Conservation (phyloP, 257 asterid genomes). For the Fraxinus quadrangulata region DNA sequence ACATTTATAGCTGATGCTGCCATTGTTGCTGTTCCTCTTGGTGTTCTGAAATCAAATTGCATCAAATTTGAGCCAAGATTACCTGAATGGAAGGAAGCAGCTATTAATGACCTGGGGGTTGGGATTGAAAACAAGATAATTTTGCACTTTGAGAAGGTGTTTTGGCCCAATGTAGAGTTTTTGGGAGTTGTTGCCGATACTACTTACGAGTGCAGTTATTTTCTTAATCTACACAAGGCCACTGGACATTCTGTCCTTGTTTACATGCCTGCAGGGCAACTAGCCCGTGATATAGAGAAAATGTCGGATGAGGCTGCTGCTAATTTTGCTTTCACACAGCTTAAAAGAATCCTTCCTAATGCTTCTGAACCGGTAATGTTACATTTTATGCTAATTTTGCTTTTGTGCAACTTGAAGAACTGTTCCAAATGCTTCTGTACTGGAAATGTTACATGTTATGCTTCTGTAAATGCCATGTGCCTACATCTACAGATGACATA, state of each 20-base stretch:
- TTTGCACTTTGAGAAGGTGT: conserved; percentile 74
- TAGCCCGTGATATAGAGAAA: conserved; percentile 90
- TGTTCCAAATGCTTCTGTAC: not conserved
- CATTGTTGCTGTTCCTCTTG: conserved; percentile 80
- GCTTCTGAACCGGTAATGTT: conserved; percentile 78
- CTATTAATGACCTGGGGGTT: conserved; percentile 79
- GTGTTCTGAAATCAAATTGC: conserved; percentile 77
- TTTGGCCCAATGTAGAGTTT: conserved; percentile 98
- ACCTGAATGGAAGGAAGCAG: conserved; percentile 95
- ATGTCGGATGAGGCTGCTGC: conserved; percentile 91
- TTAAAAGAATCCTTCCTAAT: conserved; percentile 81
- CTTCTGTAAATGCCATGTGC: not conserved
- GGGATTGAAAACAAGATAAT: conserved; percentile 95
- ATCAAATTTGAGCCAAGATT: conserved; percentile 83
- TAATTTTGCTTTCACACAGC: conserved; percentile 74
- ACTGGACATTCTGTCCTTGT: conserved; percentile 93
- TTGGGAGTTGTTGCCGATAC: conserved; percentile 92
- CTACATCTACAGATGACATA: not conserved
- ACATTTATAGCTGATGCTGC: conserved; percentile 94
- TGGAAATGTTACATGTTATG: not conserved
- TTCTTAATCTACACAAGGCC: conserved; percentile 96
- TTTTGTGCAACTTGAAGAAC: not conserved
- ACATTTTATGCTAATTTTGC: not conserved
- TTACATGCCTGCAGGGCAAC: conserved; percentile 95
- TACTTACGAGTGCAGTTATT: conserved; percentile 85